phyloP scores from a whole-genome alignment of 192 early-diverging fungal genomes.

The Podila clonocystis region DNA sequence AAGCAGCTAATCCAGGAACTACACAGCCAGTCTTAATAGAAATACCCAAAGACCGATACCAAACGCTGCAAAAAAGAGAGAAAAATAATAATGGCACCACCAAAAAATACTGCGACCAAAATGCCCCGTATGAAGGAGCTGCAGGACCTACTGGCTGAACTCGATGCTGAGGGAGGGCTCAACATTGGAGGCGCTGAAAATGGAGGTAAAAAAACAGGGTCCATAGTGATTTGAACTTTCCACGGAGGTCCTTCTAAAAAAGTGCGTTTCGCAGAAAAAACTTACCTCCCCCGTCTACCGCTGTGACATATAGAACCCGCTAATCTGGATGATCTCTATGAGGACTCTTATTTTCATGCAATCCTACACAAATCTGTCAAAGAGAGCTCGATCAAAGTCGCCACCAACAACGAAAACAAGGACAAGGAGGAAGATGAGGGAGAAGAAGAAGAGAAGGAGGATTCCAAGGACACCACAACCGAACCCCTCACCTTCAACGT shows the following conservation, averaged over 20 bases:
- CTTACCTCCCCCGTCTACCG: not conserved
- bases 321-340: slow-evolving; percentile 39
- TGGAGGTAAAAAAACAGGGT: not conserved
- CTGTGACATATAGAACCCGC: slow-evolving; percentile 16
- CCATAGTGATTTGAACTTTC: not conserved
- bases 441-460: not conserved
- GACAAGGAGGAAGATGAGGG: not conserved
- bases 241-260: not conserved
- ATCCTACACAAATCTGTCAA: slow-evolving; percentile 32
- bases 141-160: slow-evolving; percentile 24
- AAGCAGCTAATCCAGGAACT: not conserved
- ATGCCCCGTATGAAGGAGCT: slow-evolving; percentile 52
- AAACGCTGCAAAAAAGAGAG: not conserved
- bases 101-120: slow-evolving; percentile 17
- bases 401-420: not conserved
- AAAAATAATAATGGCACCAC: slow-evolving; percentile 23
- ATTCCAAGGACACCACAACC: not conserved
- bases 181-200: slow-evolving; percentile 35
- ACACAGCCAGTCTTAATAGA: no score
- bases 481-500: slow-evolving; percentile 5
- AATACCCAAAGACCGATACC: no score
- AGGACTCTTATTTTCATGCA: slow-evolving; percentile 38
- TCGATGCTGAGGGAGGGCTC: slow-evolving; percentile 36
- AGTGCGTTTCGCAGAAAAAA: not conserved
- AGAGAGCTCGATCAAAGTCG: slow-evolving; percentile 7